These are phyloP conservation scores for Psilocybe cyanescens DNA, from an alignment of 768 basidiomycete genomes.

Conservation along the genomic window DNA sequence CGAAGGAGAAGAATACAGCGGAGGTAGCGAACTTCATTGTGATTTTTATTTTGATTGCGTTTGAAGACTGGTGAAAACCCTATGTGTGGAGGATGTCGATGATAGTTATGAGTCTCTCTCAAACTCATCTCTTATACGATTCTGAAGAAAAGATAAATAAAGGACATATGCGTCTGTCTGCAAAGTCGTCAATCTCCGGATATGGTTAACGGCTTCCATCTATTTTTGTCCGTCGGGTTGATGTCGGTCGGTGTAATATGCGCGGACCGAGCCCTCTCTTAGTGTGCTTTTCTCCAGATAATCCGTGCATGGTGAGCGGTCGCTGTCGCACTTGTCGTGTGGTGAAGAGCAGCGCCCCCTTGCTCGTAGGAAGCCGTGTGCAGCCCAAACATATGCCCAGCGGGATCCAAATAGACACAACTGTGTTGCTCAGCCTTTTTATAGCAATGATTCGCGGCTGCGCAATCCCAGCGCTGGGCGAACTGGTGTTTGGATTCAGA, in stretches of 20 bases:
- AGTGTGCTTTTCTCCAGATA: not conserved
- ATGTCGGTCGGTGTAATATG: not conserved
- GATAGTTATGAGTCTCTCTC: not conserved
- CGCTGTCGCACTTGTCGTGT: too few species aligned
- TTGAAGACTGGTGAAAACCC: not conserved
- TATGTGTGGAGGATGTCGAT: not conserved
- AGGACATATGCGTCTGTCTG: not conserved
- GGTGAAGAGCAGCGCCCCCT: too few species aligned
- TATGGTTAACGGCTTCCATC: not conserved
- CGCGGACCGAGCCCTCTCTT: not conserved
- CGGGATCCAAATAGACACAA: too few species aligned
- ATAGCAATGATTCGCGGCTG: too few species aligned
- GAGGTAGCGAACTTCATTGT: conserved; percentile 11
- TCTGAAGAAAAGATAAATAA: not conserved
- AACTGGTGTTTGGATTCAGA: too few species aligned
- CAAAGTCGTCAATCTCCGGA: not conserved
- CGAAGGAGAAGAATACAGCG: conserved; percentile 2
- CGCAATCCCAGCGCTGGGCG: too few species aligned
- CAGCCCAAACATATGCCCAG: too few species aligned
- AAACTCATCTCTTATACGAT: not conserved
- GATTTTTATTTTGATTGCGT: not conserved
- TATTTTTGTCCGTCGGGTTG: not conserved
- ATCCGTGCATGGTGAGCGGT: not conserved
- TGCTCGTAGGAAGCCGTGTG: too few species aligned
- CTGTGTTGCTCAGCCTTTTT: too few species aligned